Base-by-base conservation (phyloP, 2,329 filamentous ascomycete species). In the Clonostachys byssicola region DNA sequence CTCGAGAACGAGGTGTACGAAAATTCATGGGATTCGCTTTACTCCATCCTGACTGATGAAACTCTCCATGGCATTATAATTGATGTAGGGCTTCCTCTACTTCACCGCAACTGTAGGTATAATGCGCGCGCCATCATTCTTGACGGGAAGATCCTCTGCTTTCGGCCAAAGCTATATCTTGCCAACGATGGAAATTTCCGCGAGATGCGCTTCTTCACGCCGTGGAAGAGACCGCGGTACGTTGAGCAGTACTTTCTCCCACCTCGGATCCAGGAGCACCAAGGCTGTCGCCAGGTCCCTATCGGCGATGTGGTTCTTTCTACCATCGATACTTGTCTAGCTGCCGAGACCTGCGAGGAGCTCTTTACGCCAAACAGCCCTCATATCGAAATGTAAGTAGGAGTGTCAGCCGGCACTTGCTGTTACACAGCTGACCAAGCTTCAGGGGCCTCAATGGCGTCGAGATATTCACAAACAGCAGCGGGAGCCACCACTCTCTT, bases 391-490 rank as follows among this genome's bases (percentile, higher is more conserved):
- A 30, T 30, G 23, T 30, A 30, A 30, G 23, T 30, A 9, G 23
- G 23, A 30, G 23, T 30, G 3, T 30, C 23, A 10, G 4, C 23
- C 23, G 8, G 9, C 8, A 10, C 23, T 30, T 30, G 23, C 23
- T 30, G 23, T 10, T 10, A 30, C 23, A 30, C 9, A 30, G 8
- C 23, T 30, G 23, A 30, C 9, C 8, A 30, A 10, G 23, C 8
- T 30, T 30, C 9, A 30, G 23, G 23, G 23, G 23, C 8, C 70
- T 90, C 3, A 75, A 83, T 55, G 88, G 88, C 5, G 80, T 82
- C 6, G 88, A 89, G 57, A 83, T 90, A 47, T 78, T 88, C 51
- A 81, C 81, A 8, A 92, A 92, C 62, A 81, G 77, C 4, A 83
- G 77, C 46, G 87, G 82, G 8, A 82, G 75, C 12, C 88, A 92